Evolutionary conservation across 1,284 basidiomycete genomes (phyloP), one percentile per base, ranked within the genome.

Genomic region (Xerocomus cyaneibrunnescens): DNA sequence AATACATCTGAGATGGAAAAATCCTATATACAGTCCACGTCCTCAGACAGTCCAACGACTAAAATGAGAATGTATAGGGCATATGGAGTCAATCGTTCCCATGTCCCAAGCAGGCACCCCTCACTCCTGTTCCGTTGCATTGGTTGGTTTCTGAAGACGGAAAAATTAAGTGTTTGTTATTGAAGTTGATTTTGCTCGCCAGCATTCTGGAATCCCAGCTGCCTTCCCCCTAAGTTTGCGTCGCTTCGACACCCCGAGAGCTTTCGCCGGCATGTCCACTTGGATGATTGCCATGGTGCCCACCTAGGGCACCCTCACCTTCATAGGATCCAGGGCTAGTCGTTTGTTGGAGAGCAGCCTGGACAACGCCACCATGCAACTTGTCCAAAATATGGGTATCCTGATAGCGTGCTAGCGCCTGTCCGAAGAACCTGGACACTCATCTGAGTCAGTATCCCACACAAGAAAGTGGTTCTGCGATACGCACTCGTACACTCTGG

Each of bases 1-100:
- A 36, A 87, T 45, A 17, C 44, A 54, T 41, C 52, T 61, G 31
- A 69, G 71, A 62, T 83, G 76, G 43, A 76, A n/a, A n/a, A n/a
- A n/a, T n/a, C n/a, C n/a, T 10, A 35, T 35, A 10, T 35, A 35
- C 32, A 34, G 5, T 16, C 16, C 16, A n/a, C 32, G 1, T 16
- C 32, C 32, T 34, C n/a, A 2, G 16, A 34, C 14, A 34, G 16
- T n/a, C 16, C 32, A 34, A 34, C 3, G 4, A 3, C n/a, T 34
- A 34, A n/a, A 34, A 34, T 14, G 5, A n/a, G 14, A 6, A 8
- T n/a, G 16, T 7, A 34, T 30, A 12, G 28, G 9, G 9, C 32
- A n/a, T 34, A n/a, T n/a, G 32, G 32, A 34, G 7, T n/a, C 16
- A 7, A n/a, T 34, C 32, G 32, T 34, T n/a, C 32, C 16, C 4